Percentiles rank a stretch among this genome's conserved stretches.
These are phyloP conservation scores for Mycena galericulata DNA, from an alignment of 768 basidiomycete genomes.

Conservation along the genomic window DNA sequence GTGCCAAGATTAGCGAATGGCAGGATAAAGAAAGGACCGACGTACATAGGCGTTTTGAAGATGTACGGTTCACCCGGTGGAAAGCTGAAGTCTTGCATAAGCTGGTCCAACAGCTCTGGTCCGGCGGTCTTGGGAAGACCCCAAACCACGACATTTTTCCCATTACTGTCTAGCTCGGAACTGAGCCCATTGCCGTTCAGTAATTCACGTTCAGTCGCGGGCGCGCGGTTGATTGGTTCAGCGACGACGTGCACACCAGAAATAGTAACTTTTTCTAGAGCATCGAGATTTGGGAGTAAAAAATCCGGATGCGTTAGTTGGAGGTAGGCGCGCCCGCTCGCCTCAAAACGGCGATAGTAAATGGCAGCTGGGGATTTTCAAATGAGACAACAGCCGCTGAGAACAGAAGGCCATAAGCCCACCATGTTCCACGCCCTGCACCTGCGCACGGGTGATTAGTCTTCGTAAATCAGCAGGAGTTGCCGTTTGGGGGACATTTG, in stretches of 20 bases:
- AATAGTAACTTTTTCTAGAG: constrained; percentile 58
- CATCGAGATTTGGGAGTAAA: constrained; percentile 53
- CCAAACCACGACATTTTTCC: constrained; percentile 67
- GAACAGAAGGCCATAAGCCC: neutral
- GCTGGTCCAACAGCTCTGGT: constrained; percentile 47
- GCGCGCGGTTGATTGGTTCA: constrained; percentile 34
- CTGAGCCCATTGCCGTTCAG: constrained; percentile 11
- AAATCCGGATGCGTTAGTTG: constrained; percentile 63
- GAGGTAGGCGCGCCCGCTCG: constrained; percentile 70
- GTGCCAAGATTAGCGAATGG: constrained; percentile 36
- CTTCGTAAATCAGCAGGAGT: constrained; percentile 68
- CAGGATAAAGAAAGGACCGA: constrained; percentile 22
- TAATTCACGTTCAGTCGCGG: constrained; percentile 35
- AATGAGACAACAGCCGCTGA: neutral
- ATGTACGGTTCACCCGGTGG: constrained; percentile 58
- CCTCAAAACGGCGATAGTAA: constrained; percentile 70
- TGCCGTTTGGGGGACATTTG: constrained; percentile 62
- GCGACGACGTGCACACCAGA: constrained; percentile 58
- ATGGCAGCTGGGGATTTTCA: constrained; percentile 58
- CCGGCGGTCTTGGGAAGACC: constrained; percentile 69
- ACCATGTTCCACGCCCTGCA: constrained; percentile 63
- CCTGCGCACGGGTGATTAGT: constrained; percentile 52
- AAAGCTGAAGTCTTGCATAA: constrained; percentile 55
- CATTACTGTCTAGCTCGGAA: constrained; percentile 46
- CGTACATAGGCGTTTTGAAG: constrained; percentile 64